Evolutionary conservation across 768 basidiomycete species (phyloP), one percentile per base, ranked within the genome.

Genomic region (Termitomyces bulborhizus): DNA sequence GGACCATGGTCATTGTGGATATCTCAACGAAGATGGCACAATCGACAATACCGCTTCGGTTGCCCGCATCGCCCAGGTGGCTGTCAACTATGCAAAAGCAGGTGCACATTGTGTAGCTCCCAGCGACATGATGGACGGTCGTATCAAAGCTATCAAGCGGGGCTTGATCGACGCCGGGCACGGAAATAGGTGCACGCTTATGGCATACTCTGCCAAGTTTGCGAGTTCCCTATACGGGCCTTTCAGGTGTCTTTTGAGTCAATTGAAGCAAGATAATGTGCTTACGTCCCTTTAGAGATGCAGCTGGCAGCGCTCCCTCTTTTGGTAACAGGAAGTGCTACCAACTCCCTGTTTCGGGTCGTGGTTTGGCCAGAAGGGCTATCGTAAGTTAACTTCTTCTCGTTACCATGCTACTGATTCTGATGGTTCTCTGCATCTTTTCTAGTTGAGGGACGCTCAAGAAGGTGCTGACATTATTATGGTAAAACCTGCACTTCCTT

Each of bases 81-180:
- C 97, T 0, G 76, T 98, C 45, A 85, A 80, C 65, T 99, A 99
- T 61, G 97, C 95, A 0, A 76, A 78, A 52, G 97, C 97, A 0
- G 97, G 97, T n/a, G 97, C 93, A 1, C 93, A 98, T 69, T 93
- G 93, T 65, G 95, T 99, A 55, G 97, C 97, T 1, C 97, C 97
- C 6, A 97, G 94, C 65, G 97, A 98, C 70, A 99, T 99, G 97
- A 98, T 98, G 94, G 97, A 99, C 67, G 97, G 96, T 0, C 79
- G 96, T 18, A 85, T 99, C 59, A 84, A 82, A 59, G 84, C 84
- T 13, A 98, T 99, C 72, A 99, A 99, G 69, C 77, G 82, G 37
- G 80, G 77, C 3, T 75, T 99, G 53, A 91, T 98, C 56, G 86
- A 91, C 56, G 80, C 80, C 42, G 93, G 93, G 16, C 76, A 84